Percentiles rank a stretch among this genome's conserved stretches.
phyloP scores from a whole-genome alignment of 1,139 yeast genomes.

The Geotrichum candidum region DNA sequence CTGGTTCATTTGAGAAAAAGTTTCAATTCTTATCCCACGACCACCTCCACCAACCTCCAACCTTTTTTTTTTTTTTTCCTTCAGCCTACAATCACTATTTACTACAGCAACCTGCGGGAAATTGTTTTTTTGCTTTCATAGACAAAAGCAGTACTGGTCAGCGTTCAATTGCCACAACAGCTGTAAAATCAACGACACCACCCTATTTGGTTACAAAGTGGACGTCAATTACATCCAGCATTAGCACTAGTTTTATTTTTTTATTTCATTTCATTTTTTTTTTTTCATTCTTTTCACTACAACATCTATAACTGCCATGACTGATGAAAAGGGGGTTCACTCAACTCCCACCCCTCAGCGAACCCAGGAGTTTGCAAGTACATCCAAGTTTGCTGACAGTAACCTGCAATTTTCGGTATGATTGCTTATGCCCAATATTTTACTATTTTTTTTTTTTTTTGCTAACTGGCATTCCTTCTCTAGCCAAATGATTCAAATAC shows the following conservation, averaged over 20 bases:
- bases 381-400: background rate
- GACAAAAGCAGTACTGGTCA: too few species aligned
- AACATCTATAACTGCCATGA: background rate
- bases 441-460: background rate
- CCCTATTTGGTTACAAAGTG: too few species aligned
- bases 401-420: conserved; percentile 4
- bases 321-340: background rate
- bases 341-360: background rate
- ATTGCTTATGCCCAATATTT: background rate
- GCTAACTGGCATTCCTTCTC: background rate
- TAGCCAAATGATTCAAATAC: conserved; percentile 1
- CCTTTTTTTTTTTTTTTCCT: background rate
- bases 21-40: background rate
- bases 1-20: background rate
- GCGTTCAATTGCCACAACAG: too few species aligned
- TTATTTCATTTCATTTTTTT: background rate
- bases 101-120: background rate
- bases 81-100: background rate
- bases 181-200: too few species aligned
- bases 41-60: background rate
- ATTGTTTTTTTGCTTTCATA: too few species aligned
- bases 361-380: background rate
- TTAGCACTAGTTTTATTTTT: background rate
- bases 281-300: background rate
- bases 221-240: background rate